A percentile compares a stretch with the other conserved stretches of the same genome.
These are phyloP conservation scores for Leccinum longicurvipes DNA, from an alignment of 768 basidiomycete genomes.

Conservation along the genomic window DNA sequence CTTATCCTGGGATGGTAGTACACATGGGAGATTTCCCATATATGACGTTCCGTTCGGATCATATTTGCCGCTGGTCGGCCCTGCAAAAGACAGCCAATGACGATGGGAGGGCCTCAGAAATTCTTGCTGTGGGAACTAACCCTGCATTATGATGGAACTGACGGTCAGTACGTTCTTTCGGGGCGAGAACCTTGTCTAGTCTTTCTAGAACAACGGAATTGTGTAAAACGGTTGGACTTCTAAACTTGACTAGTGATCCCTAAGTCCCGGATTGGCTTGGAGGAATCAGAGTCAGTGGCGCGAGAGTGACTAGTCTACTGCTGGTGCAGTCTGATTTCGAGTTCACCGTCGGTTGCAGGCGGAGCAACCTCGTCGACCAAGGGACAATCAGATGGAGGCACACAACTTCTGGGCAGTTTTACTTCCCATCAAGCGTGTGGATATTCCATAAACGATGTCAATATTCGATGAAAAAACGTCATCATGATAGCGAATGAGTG, in stretches of 20 bases:
- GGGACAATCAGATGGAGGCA: background rate
- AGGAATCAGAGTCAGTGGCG: background rate
- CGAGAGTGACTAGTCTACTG: background rate
- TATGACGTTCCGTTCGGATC: constrained; percentile 2
- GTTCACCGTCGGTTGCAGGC: background rate
- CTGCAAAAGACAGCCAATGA: background rate
- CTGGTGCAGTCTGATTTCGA: background rate
- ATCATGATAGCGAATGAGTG: background rate
- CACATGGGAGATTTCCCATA: constrained; percentile 3
- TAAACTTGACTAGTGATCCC: background rate
- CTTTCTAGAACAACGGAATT: background rate
- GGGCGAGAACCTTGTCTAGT: background rate
- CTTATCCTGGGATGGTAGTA: background rate
- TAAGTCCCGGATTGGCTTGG: background rate
- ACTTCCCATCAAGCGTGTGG: background rate
- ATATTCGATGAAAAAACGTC: background rate
- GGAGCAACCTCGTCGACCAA: background rate
- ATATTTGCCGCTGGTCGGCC: background rate
- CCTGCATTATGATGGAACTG: background rate
- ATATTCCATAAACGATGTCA: background rate
- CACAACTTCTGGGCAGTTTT: background rate
- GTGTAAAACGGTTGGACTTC: background rate
- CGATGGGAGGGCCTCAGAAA: background rate
- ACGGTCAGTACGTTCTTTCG: background rate
- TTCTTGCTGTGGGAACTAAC: background rate